These are phyloP conservation scores for Citrullus colocynthis DNA, from an alignment of 306 rosid genomes.

Conservation along the genomic window DNA sequence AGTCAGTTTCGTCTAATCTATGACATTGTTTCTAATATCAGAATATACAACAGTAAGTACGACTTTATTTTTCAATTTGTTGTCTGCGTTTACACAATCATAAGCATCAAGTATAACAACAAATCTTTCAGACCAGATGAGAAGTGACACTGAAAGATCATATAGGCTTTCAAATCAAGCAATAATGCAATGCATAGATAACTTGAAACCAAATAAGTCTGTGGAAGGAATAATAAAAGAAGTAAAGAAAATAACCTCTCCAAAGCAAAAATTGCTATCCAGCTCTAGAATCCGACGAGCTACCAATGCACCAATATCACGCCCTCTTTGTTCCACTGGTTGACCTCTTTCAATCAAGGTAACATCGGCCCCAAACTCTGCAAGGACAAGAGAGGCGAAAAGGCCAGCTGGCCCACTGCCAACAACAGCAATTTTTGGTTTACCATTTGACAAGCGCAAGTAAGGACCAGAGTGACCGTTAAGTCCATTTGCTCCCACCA, in stretches of 20 bases:
- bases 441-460: slow-evolving; percentile 15
- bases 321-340: slow-evolving; percentile 89
- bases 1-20: background rate
- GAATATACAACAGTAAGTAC: background rate
- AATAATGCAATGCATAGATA: background rate
- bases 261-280: slow-evolving; percentile 96
- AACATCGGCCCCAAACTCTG: slow-evolving; percentile 84
- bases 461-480: slow-evolving; percentile 14
- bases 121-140: background rate
- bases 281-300: slow-evolving; percentile 54
- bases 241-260: slow-evolving; percentile 59
- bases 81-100: background rate
- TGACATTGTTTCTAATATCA: background rate
- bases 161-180: background rate
- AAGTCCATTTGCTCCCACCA: slow-evolving; percentile 22
- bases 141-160: background rate
- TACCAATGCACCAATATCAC: slow-evolving; percentile 78
- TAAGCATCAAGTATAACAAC: background rate
- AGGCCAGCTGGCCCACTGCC: slow-evolving; percentile 96
- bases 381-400: slow-evolving; percentile 81
- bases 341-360: slow-evolving; percentile 98
- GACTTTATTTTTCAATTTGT: background rate
- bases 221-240: slow-evolving; percentile 13
- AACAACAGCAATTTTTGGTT: slow-evolving; percentile 70
- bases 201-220: slow-evolving; percentile 4